phyloP scores from a whole-genome alignment of 768 basidiomycete genomes.

The Lactarius quietus region DNA sequence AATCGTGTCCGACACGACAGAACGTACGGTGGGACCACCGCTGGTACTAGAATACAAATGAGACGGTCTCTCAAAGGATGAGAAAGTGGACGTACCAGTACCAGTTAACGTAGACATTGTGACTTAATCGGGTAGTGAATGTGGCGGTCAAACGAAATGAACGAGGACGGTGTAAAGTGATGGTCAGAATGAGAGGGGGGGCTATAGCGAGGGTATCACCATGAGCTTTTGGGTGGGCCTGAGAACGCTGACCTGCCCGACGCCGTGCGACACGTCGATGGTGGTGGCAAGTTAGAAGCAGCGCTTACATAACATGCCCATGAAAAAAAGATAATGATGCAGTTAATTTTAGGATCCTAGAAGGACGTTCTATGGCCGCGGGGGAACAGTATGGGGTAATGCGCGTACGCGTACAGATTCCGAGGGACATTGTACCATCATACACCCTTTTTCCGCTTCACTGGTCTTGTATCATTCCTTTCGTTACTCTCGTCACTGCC shows the following conservation, averaged over 20 bases:
- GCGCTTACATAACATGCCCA: conserved; percentile 16
- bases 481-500: background rate
- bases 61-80: background rate
- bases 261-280: conserved; percentile 6
- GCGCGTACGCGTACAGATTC: background rate
- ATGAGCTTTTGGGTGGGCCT: conserved; percentile 3
- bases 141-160: conserved; percentile 12
- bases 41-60: background rate
- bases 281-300: background rate
- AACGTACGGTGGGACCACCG: background rate
- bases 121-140: conserved; percentile 8
- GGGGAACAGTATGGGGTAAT: background rate
- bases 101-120: conserved; percentile 4
- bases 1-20: background rate
- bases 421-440: background rate
- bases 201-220: background rate
- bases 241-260: background rate
- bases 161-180: background rate
- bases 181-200: background rate
- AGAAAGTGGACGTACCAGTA: conserved; percentile 14
- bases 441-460: conserved; percentile 26
- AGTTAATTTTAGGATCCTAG: no score
- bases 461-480: conserved; percentile 1
- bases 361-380: background rate
- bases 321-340: background rate